Conservation (phyloP, 805 yeast genomes). For the Zygosaccharomyces lentus region DNA sequence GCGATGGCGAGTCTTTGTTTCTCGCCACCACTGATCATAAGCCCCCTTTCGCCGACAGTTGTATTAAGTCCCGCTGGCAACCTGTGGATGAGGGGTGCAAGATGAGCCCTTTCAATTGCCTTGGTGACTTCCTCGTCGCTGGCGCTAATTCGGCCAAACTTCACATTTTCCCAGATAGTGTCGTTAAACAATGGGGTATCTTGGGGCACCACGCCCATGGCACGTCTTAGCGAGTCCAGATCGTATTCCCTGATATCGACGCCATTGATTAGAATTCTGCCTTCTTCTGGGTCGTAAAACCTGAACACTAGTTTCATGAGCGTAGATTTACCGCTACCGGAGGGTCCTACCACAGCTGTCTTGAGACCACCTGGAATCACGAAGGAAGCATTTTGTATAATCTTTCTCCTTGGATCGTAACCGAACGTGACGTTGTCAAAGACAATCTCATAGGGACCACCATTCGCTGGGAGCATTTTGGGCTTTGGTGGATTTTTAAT, state of each 20-base stretch:
- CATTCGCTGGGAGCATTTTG: constrained; percentile 40
- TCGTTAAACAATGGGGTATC: constrained; percentile 96
- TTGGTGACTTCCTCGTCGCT: constrained; percentile 62
- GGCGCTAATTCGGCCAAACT: constrained; percentile 78
- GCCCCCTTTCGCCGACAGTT: constrained; percentile 93
- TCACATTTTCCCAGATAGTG: constrained; percentile 77
- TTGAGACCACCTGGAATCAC: constrained; percentile 85
- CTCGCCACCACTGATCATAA: constrained; percentile 99
- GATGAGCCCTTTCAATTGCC: constrained; percentile 66
- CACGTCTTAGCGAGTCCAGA: constrained; percentile 64
- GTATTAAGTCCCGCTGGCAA: constrained; percentile 84
- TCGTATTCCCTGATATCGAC: constrained; percentile 76
- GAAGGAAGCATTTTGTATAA: constrained; percentile 73
- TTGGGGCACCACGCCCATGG: constrained; percentile 93
- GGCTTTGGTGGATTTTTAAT: constrained; percentile 66
- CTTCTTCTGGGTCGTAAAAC: constrained; percentile 78
- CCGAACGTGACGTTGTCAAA: constrained; percentile 94
- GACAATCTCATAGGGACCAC: constrained; percentile 64
- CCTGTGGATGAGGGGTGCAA: constrained; percentile 56
- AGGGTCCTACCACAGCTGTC: constrained; percentile 94
- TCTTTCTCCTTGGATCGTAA: constrained; percentile 84
- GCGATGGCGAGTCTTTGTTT: constrained; percentile 94
- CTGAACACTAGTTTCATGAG: constrained; percentile 78
- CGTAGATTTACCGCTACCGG: constrained; percentile 95
- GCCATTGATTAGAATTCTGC: constrained; percentile 80